Conservation (phyloP, 2,329 filamentous ascomycete species). For the Cladosporium sp. region DNA sequence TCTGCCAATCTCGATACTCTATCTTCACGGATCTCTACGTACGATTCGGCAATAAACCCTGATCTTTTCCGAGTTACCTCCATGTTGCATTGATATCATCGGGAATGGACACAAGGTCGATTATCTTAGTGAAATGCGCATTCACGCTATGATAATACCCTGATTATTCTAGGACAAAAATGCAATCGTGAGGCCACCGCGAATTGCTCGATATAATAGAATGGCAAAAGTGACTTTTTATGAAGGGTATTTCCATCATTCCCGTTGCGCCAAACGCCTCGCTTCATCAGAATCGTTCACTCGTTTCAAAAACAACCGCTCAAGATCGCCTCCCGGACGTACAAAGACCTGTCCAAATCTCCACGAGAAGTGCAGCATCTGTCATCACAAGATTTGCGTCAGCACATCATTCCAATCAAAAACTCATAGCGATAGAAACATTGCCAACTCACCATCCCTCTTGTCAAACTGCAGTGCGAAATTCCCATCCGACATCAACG, state of each 20-base stretch:
- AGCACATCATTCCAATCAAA: background rate
- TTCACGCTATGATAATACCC: too few species aligned
- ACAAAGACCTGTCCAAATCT: constrained; percentile 4
- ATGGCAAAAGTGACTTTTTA: background rate
- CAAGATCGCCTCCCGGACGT: background rate
- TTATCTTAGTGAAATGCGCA: too few species aligned
- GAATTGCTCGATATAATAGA: background rate
- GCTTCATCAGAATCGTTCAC: background rate
- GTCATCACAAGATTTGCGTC: background rate
- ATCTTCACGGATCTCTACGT: background rate
- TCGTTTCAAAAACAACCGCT: background rate
- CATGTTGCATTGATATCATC: background rate
- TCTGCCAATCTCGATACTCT: background rate
- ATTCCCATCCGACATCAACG: constrained; percentile 25
- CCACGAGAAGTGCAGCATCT: background rate
- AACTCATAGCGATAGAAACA: background rate
- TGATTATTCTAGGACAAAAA: too few species aligned
- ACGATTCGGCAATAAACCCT: background rate
- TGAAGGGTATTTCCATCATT: background rate
- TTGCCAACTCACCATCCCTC: constrained; percentile 25
- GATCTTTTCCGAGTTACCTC: background rate
- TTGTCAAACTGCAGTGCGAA: constrained; percentile 30
- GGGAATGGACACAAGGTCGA: background rate
- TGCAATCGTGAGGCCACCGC: too few species aligned
- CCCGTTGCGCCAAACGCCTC: background rate